phyloP scores from a whole-genome alignment of 148 eudicot genomes.

The Vaccinium vitisidaea region DNA sequence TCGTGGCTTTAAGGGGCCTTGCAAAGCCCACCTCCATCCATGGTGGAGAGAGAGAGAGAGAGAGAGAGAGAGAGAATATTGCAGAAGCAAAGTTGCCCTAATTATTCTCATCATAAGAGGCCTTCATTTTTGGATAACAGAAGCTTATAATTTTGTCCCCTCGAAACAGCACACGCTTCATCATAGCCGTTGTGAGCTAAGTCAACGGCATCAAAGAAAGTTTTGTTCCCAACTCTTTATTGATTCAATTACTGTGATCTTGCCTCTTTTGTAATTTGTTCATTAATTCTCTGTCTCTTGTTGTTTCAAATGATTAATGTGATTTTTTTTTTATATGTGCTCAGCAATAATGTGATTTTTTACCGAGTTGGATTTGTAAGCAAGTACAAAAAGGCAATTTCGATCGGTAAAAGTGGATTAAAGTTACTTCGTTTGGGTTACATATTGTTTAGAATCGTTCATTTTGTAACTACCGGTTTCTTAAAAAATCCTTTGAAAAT shows the following conservation, averaged over 20 bases:
- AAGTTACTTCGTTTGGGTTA: neutral
- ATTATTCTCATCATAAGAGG: constrained; percentile 23
- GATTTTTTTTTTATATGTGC: neutral
- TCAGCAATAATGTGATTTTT: no score
- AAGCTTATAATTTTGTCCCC: constrained; percentile 53
- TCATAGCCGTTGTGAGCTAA: constrained; percentile 47
- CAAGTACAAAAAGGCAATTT: no score
- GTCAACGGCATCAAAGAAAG: constrained; percentile 48
- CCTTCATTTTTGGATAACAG: constrained; percentile 23
- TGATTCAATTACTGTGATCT: neutral
- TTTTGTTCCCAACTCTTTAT: constrained; percentile 4
- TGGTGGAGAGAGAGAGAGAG: constrained; percentile 6
- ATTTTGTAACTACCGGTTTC: neutral
- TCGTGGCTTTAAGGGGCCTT: constrained; percentile 24
- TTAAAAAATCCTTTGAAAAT: neutral
- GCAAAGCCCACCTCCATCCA: constrained; percentile 16
- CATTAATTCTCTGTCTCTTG: neutral
- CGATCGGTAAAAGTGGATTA: no score
- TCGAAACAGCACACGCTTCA: constrained; percentile 47
- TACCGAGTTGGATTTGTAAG: no score
- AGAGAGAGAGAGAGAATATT: neutral
- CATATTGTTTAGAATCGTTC: neutral
- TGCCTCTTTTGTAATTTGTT: neutral
- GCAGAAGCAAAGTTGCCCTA: constrained; percentile 27
- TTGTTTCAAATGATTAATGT: neutral